Conservation (phyloP, 768 basidiomycete species). For the Russula olivacea region DNA sequence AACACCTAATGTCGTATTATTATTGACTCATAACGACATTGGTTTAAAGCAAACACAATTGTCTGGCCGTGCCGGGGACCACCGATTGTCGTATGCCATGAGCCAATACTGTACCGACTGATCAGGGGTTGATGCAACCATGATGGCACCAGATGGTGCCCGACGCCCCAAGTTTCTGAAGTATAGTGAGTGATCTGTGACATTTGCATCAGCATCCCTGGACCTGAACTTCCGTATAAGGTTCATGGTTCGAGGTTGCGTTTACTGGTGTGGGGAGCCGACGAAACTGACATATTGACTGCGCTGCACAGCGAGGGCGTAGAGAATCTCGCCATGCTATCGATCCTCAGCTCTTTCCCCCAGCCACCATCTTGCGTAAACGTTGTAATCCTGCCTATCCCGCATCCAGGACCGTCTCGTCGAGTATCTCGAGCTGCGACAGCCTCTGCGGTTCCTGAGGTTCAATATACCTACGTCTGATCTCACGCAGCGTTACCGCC, state of each 20-base stretch:
- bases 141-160: no score
- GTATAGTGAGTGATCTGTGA: background rate
- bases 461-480: conserved; percentile 48
- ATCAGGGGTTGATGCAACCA: no score
- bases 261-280: no score
- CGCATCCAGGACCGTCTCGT: conserved; percentile 44
- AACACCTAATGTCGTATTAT: no score
- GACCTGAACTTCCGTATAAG: background rate
- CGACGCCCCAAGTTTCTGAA: no score
- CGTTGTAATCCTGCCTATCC: background rate
- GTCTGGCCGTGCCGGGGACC: no score
- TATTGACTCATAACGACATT: no score
- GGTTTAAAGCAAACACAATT: no score
- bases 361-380: no score
- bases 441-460: conserved; percentile 57
- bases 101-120: background rate
- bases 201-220: no score
- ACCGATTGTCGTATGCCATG: background rate
- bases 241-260: background rate
- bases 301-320: background rate
- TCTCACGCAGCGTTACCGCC: conserved; percentile 63
- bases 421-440: conserved; percentile 75
- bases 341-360: no score
- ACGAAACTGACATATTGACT: background rate
- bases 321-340: no score